A percentile compares a stretch with the other conserved stretches of the same genome.
These are phyloP conservation scores for Fusarium torulosum DNA, from an alignment of 2,329 filamentous ascomycete species.

Conservation along the genomic window DNA sequence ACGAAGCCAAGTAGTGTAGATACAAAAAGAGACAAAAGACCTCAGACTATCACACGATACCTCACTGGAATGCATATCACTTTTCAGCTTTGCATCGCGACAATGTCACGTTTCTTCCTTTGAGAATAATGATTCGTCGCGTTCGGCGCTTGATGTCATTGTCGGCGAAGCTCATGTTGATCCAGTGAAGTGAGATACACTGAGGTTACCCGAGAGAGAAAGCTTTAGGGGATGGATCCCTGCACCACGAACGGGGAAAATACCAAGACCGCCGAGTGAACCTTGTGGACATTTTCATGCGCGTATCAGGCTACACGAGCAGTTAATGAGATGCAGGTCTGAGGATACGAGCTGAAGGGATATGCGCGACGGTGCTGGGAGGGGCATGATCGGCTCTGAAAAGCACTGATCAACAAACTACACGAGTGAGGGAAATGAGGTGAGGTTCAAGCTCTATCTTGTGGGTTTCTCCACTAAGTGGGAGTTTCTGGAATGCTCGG, in stretches of 20 bases:
- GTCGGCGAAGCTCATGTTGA: conserved; percentile 1
- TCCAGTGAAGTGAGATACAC: conserved; percentile 3
- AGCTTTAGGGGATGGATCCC: conserved; percentile 6
- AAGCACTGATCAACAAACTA: background rate
- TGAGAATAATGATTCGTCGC: conserved; percentile 2
- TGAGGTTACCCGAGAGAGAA: conserved; percentile 4
- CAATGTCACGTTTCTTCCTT: background rate
- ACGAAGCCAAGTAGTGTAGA: conserved; percentile 27
- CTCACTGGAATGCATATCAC: background rate
- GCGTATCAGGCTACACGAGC: background rate
- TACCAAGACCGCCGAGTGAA: background rate
- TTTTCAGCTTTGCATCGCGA: background rate
- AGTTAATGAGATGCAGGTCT: conserved; percentile 10
- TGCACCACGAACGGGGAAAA: background rate
- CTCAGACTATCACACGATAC: background rate
- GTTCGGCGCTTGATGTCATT: conserved; percentile 26
- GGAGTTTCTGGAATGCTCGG: conserved; percentile 14
- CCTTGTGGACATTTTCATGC: background rate
- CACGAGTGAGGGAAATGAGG: conserved; percentile 24
- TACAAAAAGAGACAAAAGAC: conserved; percentile 28
- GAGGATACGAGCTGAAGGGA: conserved; percentile 18
- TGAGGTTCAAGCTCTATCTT: background rate
- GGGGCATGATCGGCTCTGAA: conserved; percentile 8
- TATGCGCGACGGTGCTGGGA: background rate
- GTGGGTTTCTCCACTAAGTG: background rate